phyloP scores from a whole-genome alignment of 2,329 filamentous ascomycete species.

The Ascochyta viciae-villosae region DNA sequence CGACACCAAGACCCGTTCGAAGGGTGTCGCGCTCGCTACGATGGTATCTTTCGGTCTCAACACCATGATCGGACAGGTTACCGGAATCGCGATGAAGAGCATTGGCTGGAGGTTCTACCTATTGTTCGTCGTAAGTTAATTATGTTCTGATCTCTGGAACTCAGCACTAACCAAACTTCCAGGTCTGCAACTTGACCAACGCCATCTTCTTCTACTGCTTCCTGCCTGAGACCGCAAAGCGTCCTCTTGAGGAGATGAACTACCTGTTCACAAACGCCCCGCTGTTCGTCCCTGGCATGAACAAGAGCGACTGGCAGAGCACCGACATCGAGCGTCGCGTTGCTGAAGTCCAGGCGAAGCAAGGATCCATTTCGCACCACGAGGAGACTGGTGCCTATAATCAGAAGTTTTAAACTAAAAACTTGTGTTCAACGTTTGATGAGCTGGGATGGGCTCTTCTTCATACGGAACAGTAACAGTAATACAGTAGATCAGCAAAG shows the following conservation, averaged over 20 bases:
- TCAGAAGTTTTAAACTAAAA: conserved; percentile 1
- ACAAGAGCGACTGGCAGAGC: conserved; percentile 58
- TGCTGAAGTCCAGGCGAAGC: conserved; percentile 64
- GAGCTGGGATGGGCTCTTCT: no score
- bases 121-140: conserved; percentile 61
- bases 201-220: conserved; percentile 72
- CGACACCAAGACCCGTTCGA: conserved; percentile 76
- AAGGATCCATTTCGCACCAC: conserved; percentile 30
- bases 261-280: conserved; percentile 71
- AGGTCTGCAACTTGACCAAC: conserved; percentile 72
- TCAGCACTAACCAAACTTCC: not conserved
- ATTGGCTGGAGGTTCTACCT: conserved; percentile 66
- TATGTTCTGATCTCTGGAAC: not conserved
- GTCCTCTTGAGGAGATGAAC: conserved; percentile 73
- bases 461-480: not conserved
- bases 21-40: conserved; percentile 76
- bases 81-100: conserved; percentile 64
- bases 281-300: conserved; percentile 66
- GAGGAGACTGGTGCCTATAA: conserved; percentile 15
- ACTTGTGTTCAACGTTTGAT: not conserved
- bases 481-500: not conserved
- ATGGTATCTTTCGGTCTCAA: conserved; percentile 79
- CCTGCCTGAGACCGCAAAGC: conserved; percentile 69
- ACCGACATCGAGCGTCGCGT: conserved; percentile 67
- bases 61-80: conserved; percentile 76